Percentiles rank a stretch among this genome's conserved stretches.
These are phyloP conservation scores for Stachybotrys elegans DNA, from an alignment of 2,329 filamentous ascomycete species.

Conservation along the genomic window DNA sequence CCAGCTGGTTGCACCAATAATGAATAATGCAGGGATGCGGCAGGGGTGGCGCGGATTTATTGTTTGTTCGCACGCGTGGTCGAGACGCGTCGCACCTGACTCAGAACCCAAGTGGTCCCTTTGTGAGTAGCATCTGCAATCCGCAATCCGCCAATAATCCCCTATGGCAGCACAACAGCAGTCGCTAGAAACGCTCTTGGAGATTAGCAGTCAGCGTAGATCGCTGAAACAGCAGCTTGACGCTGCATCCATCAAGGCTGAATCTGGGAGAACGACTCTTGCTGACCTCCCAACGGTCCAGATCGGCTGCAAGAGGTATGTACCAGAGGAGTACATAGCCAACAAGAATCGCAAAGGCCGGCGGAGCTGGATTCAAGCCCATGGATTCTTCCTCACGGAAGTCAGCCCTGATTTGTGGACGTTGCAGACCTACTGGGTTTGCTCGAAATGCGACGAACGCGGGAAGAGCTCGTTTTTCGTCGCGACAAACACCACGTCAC, in stretches of 20 bases:
- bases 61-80: background rate
- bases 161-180: conserved; percentile 1
- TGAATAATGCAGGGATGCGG: background rate
- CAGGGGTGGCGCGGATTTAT: conserved; percentile 1
- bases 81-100: background rate
- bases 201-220: background rate
- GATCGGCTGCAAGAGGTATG: conserved; percentile 2
- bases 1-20: background rate
- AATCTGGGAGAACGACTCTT: conserved; percentile 2
- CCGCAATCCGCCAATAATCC: background rate
- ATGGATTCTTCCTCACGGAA: conserved; percentile 1
- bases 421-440: conserved; percentile 2
- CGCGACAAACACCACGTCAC: background rate
- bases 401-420: conserved; percentile 1
- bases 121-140: background rate
- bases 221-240: conserved; percentile 2
- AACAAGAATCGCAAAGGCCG: conserved; percentile 2
- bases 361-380: conserved; percentile 1
- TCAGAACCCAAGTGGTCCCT: background rate
- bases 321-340: conserved; percentile 1
- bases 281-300: conserved; percentile 1
- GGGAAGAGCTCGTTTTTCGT: conserved; percentile 1
- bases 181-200: conserved; percentile 1
- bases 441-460: conserved; percentile 1
- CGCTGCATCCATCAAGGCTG: conserved; percentile 2